Base-by-base conservation (phyloP, 805 yeast genomes). In the Pichia scutulata region DNA sequence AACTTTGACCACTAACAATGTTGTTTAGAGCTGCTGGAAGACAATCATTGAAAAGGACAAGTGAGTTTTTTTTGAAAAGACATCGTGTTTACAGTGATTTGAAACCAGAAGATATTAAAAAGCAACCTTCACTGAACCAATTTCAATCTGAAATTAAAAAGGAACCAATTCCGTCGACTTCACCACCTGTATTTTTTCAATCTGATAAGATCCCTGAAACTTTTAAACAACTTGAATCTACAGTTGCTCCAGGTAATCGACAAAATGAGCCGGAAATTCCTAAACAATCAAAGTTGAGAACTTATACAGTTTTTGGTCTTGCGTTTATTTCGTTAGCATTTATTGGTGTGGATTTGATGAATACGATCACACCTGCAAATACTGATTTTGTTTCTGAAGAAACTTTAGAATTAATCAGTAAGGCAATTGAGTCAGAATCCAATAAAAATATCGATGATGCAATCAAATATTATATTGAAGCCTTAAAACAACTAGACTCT, bases 381-480 rank as follows among this genome's bases (percentile, higher is more conserved):
- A 47, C 46, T 7, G 58, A 57, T 30, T 36, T 18, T 22, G 41
- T 53, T n/a, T 50, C 54, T 23, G 47, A 50, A 9, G 57, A 55
- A 39, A 50, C 55, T 19, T 41, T 49, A 2, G 44, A 47, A 12
- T 39, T 53, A 1, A 41, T 57, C 4, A 37, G 49, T 23, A 33
- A 50, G 13, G 58, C 56, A 18, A 41, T 51, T 18, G 47, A 45
- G 6, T 54, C 60, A 2, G 69, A 63, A 41, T 48, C 52, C 4
- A 51, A 52, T 75, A 58, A 83, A 72, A 41, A 77, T 73, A 36
- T 71, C 72, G 46, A 85, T 76, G 70, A 76, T 52, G 95, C 97
- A 1, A 70, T 89, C 51, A 74, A 76, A 48, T 70, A 74, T 55
- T 92, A 88, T 66, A 68, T 85, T 22, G 85, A 84, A 57, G 93